A percentile compares a stretch with the other conserved stretches of the same genome.
Evolutionary conservation across 1,284 basidiomycete species (phyloP).

Genomic region (Trichosporon sp.): DNA sequence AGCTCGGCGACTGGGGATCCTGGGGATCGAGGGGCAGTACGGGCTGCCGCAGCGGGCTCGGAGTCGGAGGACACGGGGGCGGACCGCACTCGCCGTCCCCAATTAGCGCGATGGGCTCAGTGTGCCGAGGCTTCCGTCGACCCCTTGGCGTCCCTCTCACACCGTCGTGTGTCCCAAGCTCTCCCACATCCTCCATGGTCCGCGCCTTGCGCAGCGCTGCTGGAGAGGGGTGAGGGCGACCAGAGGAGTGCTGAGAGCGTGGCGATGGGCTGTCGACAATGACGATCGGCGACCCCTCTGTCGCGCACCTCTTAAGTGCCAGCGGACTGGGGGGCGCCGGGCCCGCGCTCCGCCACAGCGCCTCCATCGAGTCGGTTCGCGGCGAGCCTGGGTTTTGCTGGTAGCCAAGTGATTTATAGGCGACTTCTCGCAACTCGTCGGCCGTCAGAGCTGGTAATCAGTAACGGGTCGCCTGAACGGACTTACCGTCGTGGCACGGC

Average conservation of each 20-base stretch:
- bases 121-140: neutral
- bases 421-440: neutral
- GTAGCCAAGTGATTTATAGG: neutral
- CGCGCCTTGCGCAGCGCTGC: neutral
- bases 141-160: neutral
- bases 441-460: neutral
- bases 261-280: neutral
- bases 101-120: neutral
- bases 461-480: neutral
- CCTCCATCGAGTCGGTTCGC: neutral
- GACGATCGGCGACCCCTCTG: neutral
- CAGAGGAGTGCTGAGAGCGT: neutral
- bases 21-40: neutral
- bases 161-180: no score
- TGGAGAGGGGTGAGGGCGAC: neutral
- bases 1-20: neutral
- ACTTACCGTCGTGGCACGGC: conserved; percentile 57
- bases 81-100: neutral
- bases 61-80: neutral
- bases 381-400: neutral
- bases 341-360: neutral
- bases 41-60: neutral
- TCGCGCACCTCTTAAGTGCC: conserved; percentile 2
- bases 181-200: neutral
- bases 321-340: neutral